These are phyloP conservation scores for Carex scoparia DNA, from an alignment of 176 grass and related monocot species.

Conservation along the genomic window DNA sequence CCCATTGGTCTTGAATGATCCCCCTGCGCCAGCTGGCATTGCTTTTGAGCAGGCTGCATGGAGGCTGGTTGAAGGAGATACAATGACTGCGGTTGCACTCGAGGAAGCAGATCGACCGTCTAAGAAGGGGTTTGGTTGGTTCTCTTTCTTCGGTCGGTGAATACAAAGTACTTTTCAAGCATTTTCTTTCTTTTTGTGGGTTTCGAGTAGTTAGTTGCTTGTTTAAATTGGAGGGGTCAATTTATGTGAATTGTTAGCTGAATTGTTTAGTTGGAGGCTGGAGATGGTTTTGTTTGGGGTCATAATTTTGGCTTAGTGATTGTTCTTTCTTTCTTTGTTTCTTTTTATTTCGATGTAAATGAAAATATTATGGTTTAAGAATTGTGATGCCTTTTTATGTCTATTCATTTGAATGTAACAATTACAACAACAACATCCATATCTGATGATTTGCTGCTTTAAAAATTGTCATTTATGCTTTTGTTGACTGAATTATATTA, in stretches of 20 bases:
- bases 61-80: conserved; percentile 81
- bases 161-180: neutral
- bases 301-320: neutral
- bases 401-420: neutral
- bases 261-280: neutral
- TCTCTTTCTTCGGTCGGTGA: conserved; percentile 64
- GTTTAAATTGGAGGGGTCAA: neutral
- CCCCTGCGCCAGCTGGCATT: conserved; percentile 59
- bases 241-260: conserved; percentile 6
- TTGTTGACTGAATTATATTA: neutral
- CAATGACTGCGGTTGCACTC: conserved; percentile 75
- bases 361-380: no score
- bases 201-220: neutral
- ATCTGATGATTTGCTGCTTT: neutral
- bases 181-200: neutral
- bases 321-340: neutral
- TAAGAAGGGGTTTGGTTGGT: conserved; percentile 59
- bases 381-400: no score
- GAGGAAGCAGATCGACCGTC: conserved; percentile 55
- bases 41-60: conserved; percentile 84
- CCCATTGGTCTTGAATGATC: conserved; percentile 67
- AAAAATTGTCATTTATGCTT: neutral
- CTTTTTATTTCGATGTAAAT: no score
- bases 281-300: neutral
- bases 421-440: neutral